These are phyloP conservation scores for Trypanosomatidae sp. DNA, from an alignment of 208 protist genomes.

Conservation along the genomic window DNA sequence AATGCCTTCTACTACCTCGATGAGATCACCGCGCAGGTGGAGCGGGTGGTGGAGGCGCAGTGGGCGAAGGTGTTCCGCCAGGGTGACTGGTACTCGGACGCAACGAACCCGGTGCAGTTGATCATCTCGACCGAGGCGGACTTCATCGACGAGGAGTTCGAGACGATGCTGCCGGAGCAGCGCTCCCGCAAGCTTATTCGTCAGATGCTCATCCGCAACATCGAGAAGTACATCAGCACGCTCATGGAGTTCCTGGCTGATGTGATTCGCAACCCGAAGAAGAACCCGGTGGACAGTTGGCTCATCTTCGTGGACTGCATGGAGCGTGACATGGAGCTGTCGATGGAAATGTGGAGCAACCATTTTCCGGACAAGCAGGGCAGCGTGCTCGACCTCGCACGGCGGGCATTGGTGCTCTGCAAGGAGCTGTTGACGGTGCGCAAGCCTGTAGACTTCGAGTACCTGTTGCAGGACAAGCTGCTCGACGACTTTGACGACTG, in stretches of 20 bases:
- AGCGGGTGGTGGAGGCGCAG: constrained; percentile 67
- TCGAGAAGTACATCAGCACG: constrained; percentile 73
- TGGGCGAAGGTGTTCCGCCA: constrained; percentile 75
- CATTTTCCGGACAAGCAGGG: constrained; percentile 37
- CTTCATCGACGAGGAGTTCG: constrained; percentile 87
- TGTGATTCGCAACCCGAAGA: constrained; percentile 78
- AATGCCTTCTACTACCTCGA: constrained; percentile 78
- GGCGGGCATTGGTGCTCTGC: constrained; percentile 52
- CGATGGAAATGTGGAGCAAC: constrained; percentile 55
- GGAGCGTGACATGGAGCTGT: constrained; percentile 57
- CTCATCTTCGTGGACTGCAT: constrained; percentile 68
- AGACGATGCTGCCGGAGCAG: constrained; percentile 63
- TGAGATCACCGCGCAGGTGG: constrained; percentile 82
- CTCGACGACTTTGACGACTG: constrained; percentile 87
- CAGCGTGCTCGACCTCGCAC: constrained; percentile 48
- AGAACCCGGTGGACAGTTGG: constrained; percentile 66
- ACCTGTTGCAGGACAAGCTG: constrained; percentile 67
- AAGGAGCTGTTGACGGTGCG: constrained; percentile 63
- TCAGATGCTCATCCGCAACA: constrained; percentile 72
- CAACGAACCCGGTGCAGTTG: constrained; percentile 72
- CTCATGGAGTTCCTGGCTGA: constrained; percentile 82
- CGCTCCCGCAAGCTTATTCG: constrained; percentile 54
- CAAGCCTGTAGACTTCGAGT: constrained; percentile 75
- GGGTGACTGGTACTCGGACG: constrained; percentile 68
- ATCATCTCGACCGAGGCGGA: constrained; percentile 80